Conservation (phyloP, 345 rosid genomes). For the Reutealis trisperma region DNA sequence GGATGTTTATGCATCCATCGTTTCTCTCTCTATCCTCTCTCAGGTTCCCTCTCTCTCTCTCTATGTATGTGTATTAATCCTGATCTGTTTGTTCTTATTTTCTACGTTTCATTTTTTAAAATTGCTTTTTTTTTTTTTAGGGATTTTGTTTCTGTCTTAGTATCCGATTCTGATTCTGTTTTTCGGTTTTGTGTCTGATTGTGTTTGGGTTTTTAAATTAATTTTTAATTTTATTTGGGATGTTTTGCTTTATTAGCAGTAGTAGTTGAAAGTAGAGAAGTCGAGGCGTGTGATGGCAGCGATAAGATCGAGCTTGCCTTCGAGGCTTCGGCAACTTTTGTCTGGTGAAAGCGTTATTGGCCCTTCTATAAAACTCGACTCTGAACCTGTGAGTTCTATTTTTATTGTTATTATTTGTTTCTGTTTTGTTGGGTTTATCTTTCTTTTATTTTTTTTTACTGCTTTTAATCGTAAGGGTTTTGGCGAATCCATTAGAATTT, state of each 20-base stretch:
- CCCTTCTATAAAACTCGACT: conserved; percentile 75
- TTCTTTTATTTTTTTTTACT: not conserved
- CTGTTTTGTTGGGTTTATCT: conserved; percentile 1
- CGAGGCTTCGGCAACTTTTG: conserved; percentile 83
- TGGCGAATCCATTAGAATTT: conserved; percentile 20
- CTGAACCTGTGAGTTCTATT: conserved; percentile 78
- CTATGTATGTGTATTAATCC: not conserved
- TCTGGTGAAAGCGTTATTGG: conserved; percentile 79
- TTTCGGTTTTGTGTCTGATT: not conserved
- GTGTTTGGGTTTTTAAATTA: not conserved
- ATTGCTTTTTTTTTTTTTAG: conserved; percentile 6
- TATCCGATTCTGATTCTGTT: conserved; percentile 16
- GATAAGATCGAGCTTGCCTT: conserved; percentile 85
- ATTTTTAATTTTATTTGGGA: not conserved
- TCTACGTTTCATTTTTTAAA: not conserved
- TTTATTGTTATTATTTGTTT: not conserved
- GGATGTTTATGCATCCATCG: conserved; percentile 43
- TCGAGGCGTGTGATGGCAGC: conserved; percentile 63
- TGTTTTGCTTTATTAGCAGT: not conserved
- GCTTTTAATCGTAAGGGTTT: conserved; percentile 2
- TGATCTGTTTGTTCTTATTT: conserved; percentile 27
- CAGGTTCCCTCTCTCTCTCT: conserved; percentile 26
- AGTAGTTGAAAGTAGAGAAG: conserved; percentile 39
- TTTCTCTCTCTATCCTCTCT: conserved; percentile 24
- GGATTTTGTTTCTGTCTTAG: conserved; percentile 11